Conservation (phyloP, 2,329 filamentous ascomycete genomes). For the Microdochium paspali region DNA sequence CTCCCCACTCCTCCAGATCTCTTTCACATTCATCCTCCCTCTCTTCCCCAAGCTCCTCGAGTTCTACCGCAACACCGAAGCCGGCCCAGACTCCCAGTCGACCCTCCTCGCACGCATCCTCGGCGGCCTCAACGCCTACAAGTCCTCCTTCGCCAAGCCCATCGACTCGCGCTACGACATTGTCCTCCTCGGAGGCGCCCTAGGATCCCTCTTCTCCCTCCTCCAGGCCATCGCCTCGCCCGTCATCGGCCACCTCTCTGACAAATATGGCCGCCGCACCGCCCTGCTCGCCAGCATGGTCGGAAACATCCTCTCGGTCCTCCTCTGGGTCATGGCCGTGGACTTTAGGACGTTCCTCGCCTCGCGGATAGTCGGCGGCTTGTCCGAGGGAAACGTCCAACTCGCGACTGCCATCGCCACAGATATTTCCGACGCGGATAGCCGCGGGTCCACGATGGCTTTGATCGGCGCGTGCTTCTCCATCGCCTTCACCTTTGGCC, state of each 20-base stretch:
- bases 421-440: conserved; percentile 81
- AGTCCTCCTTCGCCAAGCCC: conserved; percentile 80
- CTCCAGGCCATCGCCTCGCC: conserved; percentile 90
- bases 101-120: conserved; percentile 68
- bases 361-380: conserved; percentile 82
- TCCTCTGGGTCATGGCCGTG: conserved; percentile 86
- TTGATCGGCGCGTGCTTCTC: conserved; percentile 95
- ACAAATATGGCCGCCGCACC: conserved; percentile 76
- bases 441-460: conserved; percentile 87
- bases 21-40: conserved; percentile 96
- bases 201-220: conserved; percentile 85
- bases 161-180: conserved; percentile 98
- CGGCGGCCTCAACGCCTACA: conserved; percentile 83
- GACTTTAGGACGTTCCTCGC: conserved; percentile 95
- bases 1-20: conserved; percentile 52
- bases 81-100: conserved; percentile 30
- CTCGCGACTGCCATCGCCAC: conserved; percentile 93
- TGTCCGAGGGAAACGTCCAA: conserved; percentile 96
- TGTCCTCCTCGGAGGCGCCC: conserved; percentile 82
- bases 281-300: conserved; percentile 86
- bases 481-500: conserved; percentile 93
- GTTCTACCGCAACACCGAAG: conserved; percentile 86
- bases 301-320: conserved; percentile 86
- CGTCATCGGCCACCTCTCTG: conserved; percentile 80
- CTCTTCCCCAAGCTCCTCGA: conserved; percentile 91